Evolutionary conservation across 1,284 basidiomycete genomes (phyloP).

Genomic region (Cutaneotrichosporon cutaneum): DNA sequence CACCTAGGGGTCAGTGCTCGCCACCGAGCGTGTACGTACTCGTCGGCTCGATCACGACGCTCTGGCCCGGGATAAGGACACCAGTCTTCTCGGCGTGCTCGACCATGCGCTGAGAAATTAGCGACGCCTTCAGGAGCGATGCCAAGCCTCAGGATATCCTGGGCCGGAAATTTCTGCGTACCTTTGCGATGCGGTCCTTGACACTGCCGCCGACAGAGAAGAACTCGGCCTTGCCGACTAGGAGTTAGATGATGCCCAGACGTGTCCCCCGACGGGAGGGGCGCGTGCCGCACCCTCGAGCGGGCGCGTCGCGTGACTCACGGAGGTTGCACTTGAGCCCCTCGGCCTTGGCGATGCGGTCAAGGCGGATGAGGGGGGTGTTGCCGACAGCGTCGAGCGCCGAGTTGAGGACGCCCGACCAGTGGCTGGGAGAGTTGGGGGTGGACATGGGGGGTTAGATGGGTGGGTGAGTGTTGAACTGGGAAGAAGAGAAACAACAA

Average conservation of each 20-base stretch:
- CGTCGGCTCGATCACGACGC: slow-evolving; percentile 84
- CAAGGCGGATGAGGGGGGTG: slow-evolving; percentile 84
- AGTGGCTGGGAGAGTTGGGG: slow-evolving; percentile 37
- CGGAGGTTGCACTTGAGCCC: slow-evolving; percentile 86
- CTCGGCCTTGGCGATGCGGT: slow-evolving; percentile 71
- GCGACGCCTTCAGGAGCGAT: neutral
- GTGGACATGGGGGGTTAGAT: neutral
- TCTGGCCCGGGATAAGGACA: slow-evolving; percentile 79
- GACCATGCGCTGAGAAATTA: slow-evolving; percentile 69
- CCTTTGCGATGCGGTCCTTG: slow-evolving; percentile 92
- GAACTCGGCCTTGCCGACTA: slow-evolving; percentile 88
- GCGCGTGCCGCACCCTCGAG: too few species aligned
- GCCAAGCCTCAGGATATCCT: slow-evolving; percentile 9
- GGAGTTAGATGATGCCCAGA: neutral
- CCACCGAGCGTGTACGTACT: slow-evolving; percentile 27
- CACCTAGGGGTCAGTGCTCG: slow-evolving; percentile 1
- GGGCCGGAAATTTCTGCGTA: slow-evolving; percentile 22
- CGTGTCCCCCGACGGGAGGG: neutral
- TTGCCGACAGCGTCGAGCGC: slow-evolving; percentile 83
- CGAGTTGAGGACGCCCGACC: slow-evolving; percentile 63
- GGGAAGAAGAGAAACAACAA: too few species aligned
- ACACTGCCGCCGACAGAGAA: slow-evolving; percentile 89
- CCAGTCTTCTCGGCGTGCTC: slow-evolving; percentile 86
- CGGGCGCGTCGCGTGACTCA: slow-evolving; percentile 55
- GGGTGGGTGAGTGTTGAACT: neutral